Base-by-base conservation (phyloP, 441 rosid genomes). In the Eutrema salsugineum region DNA sequence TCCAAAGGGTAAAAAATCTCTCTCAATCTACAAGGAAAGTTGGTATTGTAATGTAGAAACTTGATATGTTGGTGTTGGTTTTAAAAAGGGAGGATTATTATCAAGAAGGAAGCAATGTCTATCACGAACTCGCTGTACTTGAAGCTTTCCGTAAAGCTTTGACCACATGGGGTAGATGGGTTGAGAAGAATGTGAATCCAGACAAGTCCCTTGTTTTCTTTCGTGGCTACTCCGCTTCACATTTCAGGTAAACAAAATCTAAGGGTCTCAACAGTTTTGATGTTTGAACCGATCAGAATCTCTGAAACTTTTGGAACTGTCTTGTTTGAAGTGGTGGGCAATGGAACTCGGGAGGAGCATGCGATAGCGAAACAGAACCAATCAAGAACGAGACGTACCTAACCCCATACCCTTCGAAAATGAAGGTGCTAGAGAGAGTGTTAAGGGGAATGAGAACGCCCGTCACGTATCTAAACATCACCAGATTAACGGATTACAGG, bases 321-420 rank as follows among this genome's bases (percentile, higher is more conserved):
- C 47, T 17, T 74, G 53, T 57, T 20, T 71, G 57, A 51, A 88
- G 97, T 40, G 93, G 90, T 36, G 95, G 90, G 35, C 86, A 76
- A 66, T 91, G 97, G 93, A 86, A 87, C 68, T 83, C 93, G 0
- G 93, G 91, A 53, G 95, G 97, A 53, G 83, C 82, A 68, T 87
- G 97, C 46, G 86, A 89, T 47, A 78, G 54, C 46, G 91, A 87
- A 77, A 86, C 83, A 3, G 87, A 81, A 50, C 93, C 95, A 11
- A 82, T 83, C 43, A 80, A 56, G 54, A 84, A 85, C 24, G 70
- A 76, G 17, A 78, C 72, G 4, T 81, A 82, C 73, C 7, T 82
- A 24, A 71, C 76, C 1, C 82, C 80, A 20, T 86, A 89, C 69
- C 88, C 89, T 4, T 66, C 85, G 9, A 89, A 87, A 60, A 89